These are phyloP conservation scores for Aspergillus puulaauensis DNA, from an alignment of 2,329 filamentous ascomycete genomes.

Conservation along the genomic window DNA sequence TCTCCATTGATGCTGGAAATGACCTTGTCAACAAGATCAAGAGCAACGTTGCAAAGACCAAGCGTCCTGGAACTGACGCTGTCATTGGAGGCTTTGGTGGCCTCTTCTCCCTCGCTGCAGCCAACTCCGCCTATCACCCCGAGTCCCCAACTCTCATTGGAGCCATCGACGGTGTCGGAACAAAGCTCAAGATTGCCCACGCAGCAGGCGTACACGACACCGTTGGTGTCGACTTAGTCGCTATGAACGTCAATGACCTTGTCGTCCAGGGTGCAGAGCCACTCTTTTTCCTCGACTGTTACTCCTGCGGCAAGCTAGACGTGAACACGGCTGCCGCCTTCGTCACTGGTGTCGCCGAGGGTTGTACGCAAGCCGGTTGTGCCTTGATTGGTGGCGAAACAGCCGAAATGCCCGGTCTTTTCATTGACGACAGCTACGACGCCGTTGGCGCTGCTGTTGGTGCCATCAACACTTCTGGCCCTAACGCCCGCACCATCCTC, in stretches of 20 bases:
- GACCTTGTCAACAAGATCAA: slow-evolving; percentile 91
- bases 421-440: slow-evolving; percentile 85
- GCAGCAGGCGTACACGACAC: slow-evolving; percentile 86
- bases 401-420: slow-evolving; percentile 97
- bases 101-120: slow-evolving; percentile 70
- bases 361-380: slow-evolving; percentile 81
- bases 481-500: slow-evolving; percentile 63
- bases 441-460: slow-evolving; percentile 88
- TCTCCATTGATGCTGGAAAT: slow-evolving; percentile 93
- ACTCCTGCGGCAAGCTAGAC: slow-evolving; percentile 86
- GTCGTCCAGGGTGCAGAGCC: slow-evolving; percentile 94
- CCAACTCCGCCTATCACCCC: slow-evolving; percentile 69
- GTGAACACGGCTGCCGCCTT: slow-evolving; percentile 78
- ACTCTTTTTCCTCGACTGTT: slow-evolving; percentile 97
- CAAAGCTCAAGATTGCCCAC: slow-evolving; percentile 95
- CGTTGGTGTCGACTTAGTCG: slow-evolving; percentile 93
- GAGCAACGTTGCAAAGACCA: slow-evolving; percentile 79
- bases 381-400: slow-evolving; percentile 96
- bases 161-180: slow-evolving; percentile 94
- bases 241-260: slow-evolving; percentile 98
- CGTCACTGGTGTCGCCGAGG: slow-evolving; percentile 83
- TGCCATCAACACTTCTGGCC: slow-evolving; percentile 60
- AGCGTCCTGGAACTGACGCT: slow-evolving; percentile 82
- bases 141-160: slow-evolving; percentile 81
- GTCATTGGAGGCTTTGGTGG: slow-evolving; percentile 96